A percentile compares a stretch with the other conserved stretches of the same genome.
These are phyloP conservation scores for Penicillium simplicissimum DNA, from an alignment of 495 filamentous ascomycete genomes.

Conservation along the genomic window DNA sequence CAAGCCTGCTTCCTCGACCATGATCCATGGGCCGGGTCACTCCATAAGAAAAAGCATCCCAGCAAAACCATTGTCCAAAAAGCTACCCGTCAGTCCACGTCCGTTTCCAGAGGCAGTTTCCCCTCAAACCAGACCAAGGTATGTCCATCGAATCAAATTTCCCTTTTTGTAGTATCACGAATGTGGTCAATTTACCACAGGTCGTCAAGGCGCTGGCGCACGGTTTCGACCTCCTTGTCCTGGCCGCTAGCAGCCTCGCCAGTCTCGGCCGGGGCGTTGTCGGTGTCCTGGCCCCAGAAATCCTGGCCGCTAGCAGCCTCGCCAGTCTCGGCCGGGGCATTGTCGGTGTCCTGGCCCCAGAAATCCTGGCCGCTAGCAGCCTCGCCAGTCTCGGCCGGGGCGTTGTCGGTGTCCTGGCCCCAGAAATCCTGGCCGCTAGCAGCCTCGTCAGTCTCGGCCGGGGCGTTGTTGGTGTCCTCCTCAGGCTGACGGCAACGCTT, in stretches of 20 bases:
- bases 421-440: no score
- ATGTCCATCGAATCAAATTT: neutral
- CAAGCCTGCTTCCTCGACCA: neutral
- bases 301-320: neutral
- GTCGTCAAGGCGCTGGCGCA: neutral
- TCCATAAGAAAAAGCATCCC: neutral
- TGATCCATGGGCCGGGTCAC: neutral
- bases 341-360: no score
- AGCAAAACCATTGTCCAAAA: conserved; percentile 1
- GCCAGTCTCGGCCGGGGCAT: no score
- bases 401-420: conserved; percentile 9
- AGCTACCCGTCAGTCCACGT: neutral
- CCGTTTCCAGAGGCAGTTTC: neutral
- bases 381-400: no score
- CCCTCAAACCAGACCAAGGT: conserved; percentile 13
- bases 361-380: no score
- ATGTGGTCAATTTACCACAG: neutral
- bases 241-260: neutral
- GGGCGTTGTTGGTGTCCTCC: conserved; percentile 14
- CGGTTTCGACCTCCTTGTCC: neutral
- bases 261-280: no score
- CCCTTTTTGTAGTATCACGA: neutral
- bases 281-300: no score
- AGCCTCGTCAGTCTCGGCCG: no score
- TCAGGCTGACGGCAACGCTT: conserved; percentile 56